phyloP scores from a whole-genome alignment of 441 rosid species.

The Eugenia klotzschiana region DNA sequence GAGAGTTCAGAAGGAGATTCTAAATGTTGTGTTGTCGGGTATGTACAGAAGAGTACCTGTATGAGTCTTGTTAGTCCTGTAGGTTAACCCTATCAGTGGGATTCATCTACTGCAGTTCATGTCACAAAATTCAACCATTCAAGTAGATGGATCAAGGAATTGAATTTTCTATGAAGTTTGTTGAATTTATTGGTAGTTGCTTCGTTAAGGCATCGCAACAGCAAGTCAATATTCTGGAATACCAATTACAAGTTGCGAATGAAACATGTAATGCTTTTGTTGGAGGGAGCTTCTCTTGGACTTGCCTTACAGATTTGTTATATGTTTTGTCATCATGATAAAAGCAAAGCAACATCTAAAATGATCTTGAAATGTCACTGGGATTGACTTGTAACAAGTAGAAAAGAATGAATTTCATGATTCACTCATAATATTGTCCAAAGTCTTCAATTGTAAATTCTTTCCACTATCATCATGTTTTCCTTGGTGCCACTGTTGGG shows the following conservation, averaged over 20 bases:
- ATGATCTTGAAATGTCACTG: not conserved
- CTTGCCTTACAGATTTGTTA: not conserved
- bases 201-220: conserved; percentile 14
- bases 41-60: too few species aligned
- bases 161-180: conserved; percentile 15
- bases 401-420: not conserved
- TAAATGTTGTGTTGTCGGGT: too few species aligned
- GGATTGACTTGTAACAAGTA: not conserved
- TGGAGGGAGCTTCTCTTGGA: not conserved
- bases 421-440: not conserved
- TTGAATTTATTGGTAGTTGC: conserved; percentile 49
- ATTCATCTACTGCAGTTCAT: too few species aligned
- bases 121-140: too few species aligned
- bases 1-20: too few species aligned
- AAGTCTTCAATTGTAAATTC: not conserved
- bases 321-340: not conserved
- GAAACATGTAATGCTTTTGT: not conserved
- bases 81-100: too few species aligned
- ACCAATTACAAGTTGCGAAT: conserved; percentile 19
- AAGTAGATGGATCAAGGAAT: too few species aligned
- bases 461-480: not conserved
- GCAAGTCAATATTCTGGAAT: conserved; percentile 79
- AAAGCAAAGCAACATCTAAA: not conserved
- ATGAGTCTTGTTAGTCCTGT: too few species aligned
- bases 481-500: not conserved